A percentile compares a stretch with the other conserved stretches of the same genome.
Evolutionary conservation across 2,329 filamentous ascomycete genomes (phyloP).

Genomic region (Hirsutella minnesotensis): DNA sequence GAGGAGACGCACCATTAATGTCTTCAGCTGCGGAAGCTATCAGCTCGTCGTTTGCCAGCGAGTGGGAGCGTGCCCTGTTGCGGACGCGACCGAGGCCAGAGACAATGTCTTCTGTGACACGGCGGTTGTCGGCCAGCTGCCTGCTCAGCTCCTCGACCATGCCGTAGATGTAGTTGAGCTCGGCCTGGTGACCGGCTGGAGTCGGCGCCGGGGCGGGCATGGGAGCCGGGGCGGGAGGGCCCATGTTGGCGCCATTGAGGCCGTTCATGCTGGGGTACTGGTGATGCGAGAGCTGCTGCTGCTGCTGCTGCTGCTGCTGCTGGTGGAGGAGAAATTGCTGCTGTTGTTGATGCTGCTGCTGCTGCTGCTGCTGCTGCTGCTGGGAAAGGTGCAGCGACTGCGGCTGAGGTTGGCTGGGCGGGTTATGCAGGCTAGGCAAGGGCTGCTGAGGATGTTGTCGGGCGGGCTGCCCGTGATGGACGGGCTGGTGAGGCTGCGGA

Average conservation of each 20-base stretch:
- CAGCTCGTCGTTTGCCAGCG: constrained; percentile 46
- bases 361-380: constrained; percentile 5
- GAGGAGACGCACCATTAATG: constrained; percentile 35
- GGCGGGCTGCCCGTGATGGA: too few species aligned
- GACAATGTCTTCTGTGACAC: constrained; percentile 52
- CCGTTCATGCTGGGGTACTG: constrained; percentile 29
- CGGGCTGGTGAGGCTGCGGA: neutral
- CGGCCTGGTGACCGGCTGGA: constrained; percentile 56
- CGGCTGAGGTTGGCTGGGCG: constrained; percentile 2
- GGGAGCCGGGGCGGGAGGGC: constrained; percentile 33
- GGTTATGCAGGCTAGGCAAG: neutral
- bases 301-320: constrained; percentile 5
- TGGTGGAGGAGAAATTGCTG: too few species aligned
- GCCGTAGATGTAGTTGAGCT: constrained; percentile 55
- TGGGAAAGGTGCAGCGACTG: constrained; percentile 7
- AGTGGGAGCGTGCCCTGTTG: constrained; percentile 38
- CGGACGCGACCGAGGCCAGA: constrained; percentile 50
- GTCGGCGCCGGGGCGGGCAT: constrained; percentile 37
- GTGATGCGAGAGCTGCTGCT: constrained; percentile 6
- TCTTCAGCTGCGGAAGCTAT: constrained; percentile 43
- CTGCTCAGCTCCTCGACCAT: constrained; percentile 57
- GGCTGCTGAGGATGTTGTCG: too few species aligned
- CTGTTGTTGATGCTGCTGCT: constrained; percentile 7
- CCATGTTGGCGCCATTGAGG: constrained; percentile 33
- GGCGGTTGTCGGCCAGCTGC: constrained; percentile 49